Base-by-base conservation (phyloP, 129 eudicot species). In the Helianthus tuberosus region DNA sequence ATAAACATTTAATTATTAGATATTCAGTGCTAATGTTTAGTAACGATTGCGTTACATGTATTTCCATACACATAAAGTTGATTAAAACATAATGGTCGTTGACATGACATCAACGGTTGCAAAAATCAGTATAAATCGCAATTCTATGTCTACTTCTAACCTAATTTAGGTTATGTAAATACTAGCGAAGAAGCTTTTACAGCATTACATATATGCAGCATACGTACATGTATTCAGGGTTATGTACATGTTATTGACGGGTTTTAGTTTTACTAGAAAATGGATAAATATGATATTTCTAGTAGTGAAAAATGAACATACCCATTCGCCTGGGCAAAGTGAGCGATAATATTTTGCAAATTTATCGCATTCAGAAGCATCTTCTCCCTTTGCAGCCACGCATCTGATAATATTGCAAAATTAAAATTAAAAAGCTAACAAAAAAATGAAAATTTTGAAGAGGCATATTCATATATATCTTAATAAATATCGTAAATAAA, bases 311-410 rank as follows among this genome's bases (percentile, higher is more conserved):
- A 43, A 20, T 52, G 39, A 44, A 32, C 89, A 67, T 84, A 93
- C 98, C 98, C 98, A 93, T 86, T 94, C 98, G 59, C 91, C 93
- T 12, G 98, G 98, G 88, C 98, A 94, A 74, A 94, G 96, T 11
- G 98, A 88, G 3, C 98, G 91, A 70, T 94, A 94, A 75, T 86
- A 94, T 72, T 88, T 94, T 14, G 98, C 98, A 75, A 94, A 94
- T 81, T 94, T 94, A 62, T 94, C 87, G 52, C 98, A 90, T 85
- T 94, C 98, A 6, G 96, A 85, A 20, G 97, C 97, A 68, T 53
- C 97, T 55, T 94, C 97, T 48, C 98, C 98, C 82, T 90, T 94
- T 58, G 98, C 98, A 72, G 97, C 97, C 38, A 88, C 68, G 38
- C 98, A 94, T 80, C 98, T 94, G 69, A 66, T 48, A 71, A 13